Evolutionary conservation across 1,284 basidiomycete species (phyloP), one percentile per base, ranked within the genome.

Genomic region (Trametes hirsuta): DNA sequence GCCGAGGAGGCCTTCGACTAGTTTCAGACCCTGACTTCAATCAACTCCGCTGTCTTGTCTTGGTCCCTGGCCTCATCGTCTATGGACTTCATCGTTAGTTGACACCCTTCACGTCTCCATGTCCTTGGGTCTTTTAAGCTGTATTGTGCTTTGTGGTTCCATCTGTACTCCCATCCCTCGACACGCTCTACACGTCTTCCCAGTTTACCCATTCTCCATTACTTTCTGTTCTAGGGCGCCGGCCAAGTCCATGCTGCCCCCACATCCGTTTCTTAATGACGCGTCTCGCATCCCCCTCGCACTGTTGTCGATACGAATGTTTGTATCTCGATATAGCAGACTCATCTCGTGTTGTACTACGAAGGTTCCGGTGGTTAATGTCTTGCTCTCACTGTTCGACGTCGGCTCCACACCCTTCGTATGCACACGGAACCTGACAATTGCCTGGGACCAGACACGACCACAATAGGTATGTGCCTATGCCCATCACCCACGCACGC

Each of bases 1-100:
- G 94, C 94, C 15, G 95, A 98, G 73, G 94, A 95, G 71, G 90
- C 86, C 1, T 93, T 84, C 69, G 90, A 93, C 67, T 91, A 51
- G 45, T 30, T 36, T n/a, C 24, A 24, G 34, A 42, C 34, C 36
- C 25, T 37, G 1, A 10, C 34, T 14, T 11, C n/a, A 15, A 11
- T 21, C 11, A 34, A 22, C 25, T 18, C 35, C 34, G 6, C 11
- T 35, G 39, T 6, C 22, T 41, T 10, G 12, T 39, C 30, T 40
- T 55, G 12, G 15, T 47, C 40, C 39, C 51, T 39, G 47, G 22
- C 58, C 36, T 42, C 45, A 9, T 24, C 40, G 47, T 42, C 53
- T 53, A 30, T 46, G 55, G 58, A 58, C 58, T 58, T 11, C 45
- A 55, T 58, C 35, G 53, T 59, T 53, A 55, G 53, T 55, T 51